Conservation (phyloP, 768 basidiomycete species). For the Lactarius psammicola region DNA sequence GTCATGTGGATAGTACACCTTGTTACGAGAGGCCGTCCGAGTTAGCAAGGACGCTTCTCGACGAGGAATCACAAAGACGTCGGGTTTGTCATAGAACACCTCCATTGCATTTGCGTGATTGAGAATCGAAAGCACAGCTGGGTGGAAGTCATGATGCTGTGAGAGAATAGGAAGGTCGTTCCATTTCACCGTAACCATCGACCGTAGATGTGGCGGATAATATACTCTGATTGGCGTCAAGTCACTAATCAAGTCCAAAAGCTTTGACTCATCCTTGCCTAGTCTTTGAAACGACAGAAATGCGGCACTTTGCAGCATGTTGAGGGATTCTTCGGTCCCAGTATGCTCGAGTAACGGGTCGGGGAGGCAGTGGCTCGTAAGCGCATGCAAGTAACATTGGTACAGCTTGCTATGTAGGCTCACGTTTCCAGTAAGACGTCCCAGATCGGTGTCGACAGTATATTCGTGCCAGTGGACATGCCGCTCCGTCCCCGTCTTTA, state of each 20-base stretch:
- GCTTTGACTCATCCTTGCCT: background rate
- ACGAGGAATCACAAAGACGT: background rate
- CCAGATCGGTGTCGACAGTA: slow-evolving; percentile 34
- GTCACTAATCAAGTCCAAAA: slow-evolving; percentile 5
- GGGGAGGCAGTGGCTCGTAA: slow-evolving; percentile 42
- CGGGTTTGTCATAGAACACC: background rate
- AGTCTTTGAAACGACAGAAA: slow-evolving; percentile 44
- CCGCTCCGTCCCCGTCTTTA: background rate
- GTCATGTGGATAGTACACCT: slow-evolving; percentile 5
- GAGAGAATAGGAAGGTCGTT: no score
- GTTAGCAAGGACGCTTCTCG: background rate
- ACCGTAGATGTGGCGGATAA: no score
- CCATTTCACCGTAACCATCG: no score
- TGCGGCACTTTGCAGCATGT: slow-evolving; percentile 39
- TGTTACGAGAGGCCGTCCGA: background rate
- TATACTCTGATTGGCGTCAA: no score
- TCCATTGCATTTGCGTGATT: slow-evolving; percentile 8
- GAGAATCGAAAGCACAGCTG: background rate
- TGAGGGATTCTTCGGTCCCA: slow-evolving; percentile 46
- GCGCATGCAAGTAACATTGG: slow-evolving; percentile 45
- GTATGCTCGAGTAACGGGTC: no score
- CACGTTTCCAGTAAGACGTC: slow-evolving; percentile 33
- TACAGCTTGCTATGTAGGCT: slow-evolving; percentile 37
- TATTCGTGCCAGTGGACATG: slow-evolving; percentile 34
- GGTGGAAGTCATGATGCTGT: slow-evolving; percentile 8